Evolutionary conservation across 441 rosid genomes (phyloP).

Genomic region (California macrophylla): DNA sequence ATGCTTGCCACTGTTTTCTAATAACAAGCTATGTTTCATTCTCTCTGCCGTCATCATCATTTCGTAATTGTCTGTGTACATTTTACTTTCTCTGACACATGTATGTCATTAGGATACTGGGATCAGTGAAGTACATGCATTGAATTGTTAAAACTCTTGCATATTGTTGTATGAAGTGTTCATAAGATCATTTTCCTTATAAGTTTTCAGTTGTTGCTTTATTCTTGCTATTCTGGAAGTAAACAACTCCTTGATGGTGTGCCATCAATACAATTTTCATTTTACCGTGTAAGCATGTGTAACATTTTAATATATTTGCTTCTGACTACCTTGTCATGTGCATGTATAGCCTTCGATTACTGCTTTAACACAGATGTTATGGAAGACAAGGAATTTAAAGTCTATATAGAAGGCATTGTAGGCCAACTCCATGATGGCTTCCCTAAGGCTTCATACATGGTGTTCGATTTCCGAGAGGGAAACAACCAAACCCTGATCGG

Average conservation of each 20-base stretch:
- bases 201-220: background rate
- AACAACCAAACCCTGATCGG: slow-evolving; percentile 44
- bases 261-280: background rate
- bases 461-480: slow-evolving; percentile 71
- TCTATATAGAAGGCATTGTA: slow-evolving; percentile 50
- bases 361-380: slow-evolving; percentile 55
- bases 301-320: background rate
- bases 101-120: background rate
- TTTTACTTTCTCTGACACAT: background rate
- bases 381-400: slow-evolving; percentile 48
- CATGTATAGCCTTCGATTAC: slow-evolving; percentile 56
- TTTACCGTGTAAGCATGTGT: background rate
- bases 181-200: background rate
- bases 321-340: background rate
- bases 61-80: background rate
- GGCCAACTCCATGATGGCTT: slow-evolving; percentile 52
- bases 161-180: background rate
- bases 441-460: slow-evolving; percentile 67
- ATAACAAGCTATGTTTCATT: no score
- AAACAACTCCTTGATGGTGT: background rate
- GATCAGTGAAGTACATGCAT: background rate
- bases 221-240: background rate
- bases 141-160: background rate
- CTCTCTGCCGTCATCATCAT: background rate
- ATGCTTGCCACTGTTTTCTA: no score